Percentiles rank a stretch among this genome's conserved stretches.
These are phyloP conservation scores for Myrmaecium sp. DNA, from an alignment of 2,329 filamentous ascomycete species.

Conservation along the genomic window DNA sequence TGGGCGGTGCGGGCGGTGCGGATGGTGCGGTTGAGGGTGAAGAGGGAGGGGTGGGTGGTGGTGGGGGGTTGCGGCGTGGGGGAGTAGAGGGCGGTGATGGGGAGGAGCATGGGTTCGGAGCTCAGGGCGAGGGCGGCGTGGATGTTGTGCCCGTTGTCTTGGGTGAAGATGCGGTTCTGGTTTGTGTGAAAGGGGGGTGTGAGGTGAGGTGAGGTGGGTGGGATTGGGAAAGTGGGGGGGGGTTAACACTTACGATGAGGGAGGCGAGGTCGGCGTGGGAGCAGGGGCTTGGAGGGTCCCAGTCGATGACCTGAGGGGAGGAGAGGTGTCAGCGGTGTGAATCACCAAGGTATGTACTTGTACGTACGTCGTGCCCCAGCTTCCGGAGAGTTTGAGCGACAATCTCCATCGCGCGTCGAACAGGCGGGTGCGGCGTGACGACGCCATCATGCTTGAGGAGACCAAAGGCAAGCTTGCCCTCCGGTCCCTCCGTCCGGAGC, in stretches of 20 bases:
- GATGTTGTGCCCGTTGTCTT: slow-evolving; percentile 16
- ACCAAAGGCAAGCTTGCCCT: slow-evolving; percentile 16
- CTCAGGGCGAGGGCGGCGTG: slow-evolving; percentile 15
- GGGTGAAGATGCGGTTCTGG: no score
- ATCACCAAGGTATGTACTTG: not conserved
- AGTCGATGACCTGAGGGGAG: slow-evolving; percentile 6
- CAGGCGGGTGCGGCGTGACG: slow-evolving; percentile 2
- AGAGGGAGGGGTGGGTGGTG: no score
- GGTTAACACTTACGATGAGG: not conserved
- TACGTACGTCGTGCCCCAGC: slow-evolving; percentile 12
- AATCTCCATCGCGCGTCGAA: slow-evolving; percentile 14
- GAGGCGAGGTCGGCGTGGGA: not conserved
- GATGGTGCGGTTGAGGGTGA: not conserved
- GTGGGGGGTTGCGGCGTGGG: not conserved
- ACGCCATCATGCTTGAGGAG: slow-evolving; percentile 3
- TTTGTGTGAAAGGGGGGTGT: no score
- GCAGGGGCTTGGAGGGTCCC: slow-evolving; percentile 4
- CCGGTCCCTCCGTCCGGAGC: slow-evolving; percentile 37
- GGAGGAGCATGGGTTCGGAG: slow-evolving; percentile 13
- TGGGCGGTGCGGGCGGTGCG: not conserved
- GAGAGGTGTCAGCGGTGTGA: not conserved
- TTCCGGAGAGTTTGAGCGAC: slow-evolving; percentile 10
- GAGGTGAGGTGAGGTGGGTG: no score
- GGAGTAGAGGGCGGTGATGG: slow-evolving; percentile 8
- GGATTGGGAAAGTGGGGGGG: no score